Evolutionary conservation across 352 stramenopile genomes (phyloP).

Genomic region (Detonula confervacea): DNA sequence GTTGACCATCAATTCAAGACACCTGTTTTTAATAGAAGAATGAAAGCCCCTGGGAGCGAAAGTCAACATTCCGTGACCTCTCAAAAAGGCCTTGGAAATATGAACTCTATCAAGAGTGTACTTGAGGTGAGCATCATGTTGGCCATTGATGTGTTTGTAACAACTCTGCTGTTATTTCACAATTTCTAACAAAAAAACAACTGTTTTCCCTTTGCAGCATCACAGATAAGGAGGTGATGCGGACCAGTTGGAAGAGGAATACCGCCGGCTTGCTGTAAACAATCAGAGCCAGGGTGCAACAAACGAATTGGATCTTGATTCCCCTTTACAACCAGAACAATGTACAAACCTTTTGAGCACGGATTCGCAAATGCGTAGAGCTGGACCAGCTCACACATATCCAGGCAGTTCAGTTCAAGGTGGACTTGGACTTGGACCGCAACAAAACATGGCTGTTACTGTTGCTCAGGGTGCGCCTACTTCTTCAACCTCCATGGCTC

Average conservation of each 20-base stretch:
- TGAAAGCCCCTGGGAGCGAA: conserved; percentile 24
- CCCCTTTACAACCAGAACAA: conserved; percentile 1
- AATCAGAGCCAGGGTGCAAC: conserved; percentile 8
- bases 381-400: neutral
- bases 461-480: neutral
- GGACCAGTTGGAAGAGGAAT: conserved; percentile 77
- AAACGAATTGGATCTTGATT: conserved; percentile 19
- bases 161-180: neutral
- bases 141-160: too few species aligned
- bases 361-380: neutral
- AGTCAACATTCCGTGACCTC: conserved; percentile 51
- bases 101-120: conserved; percentile 84
- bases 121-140: too few species aligned
- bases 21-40: conserved; percentile 78
- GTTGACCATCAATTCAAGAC: conserved; percentile 72
- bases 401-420: conserved; percentile 9
- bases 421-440: conserved; percentile 11
- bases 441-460: neutral
- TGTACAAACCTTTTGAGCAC: neutral
- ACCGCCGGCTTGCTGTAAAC: conserved; percentile 45
- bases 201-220: conserved; percentile 39
- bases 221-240: conserved; percentile 69
- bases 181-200: neutral
- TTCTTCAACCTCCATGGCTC: conserved; percentile 1
- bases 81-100: conserved; percentile 77